Evolutionary conservation across 2,329 filamentous ascomycete genomes (phyloP).

Genomic region (Aspergillus aculeatinus): DNA sequence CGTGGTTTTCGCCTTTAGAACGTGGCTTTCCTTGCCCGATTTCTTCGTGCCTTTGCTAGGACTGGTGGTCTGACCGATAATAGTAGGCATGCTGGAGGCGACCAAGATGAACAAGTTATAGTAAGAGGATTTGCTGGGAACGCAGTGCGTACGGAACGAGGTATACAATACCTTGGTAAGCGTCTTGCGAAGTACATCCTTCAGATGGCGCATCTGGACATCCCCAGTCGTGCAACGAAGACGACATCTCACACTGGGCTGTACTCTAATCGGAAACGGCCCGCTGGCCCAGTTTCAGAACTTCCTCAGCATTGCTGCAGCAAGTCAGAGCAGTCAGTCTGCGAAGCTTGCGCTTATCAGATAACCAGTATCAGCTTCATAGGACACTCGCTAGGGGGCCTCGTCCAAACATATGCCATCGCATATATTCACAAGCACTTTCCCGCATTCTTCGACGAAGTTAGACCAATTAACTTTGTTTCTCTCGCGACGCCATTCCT

Average conservation of each 20-base stretch:
- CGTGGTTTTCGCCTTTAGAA: background rate
- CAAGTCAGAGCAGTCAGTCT: conserved; percentile 44
- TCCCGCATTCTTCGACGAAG: conserved; percentile 81
- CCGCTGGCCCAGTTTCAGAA: conserved; percentile 16
- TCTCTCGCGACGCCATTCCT: conserved; percentile 83
- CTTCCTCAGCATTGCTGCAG: conserved; percentile 37
- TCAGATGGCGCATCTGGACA: conserved; percentile 87
- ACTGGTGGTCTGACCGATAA: background rate
- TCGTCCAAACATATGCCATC: conserved; percentile 90
- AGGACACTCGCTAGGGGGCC: conserved; percentile 83
- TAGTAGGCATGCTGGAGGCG: background rate
- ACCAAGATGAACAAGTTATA: conserved; percentile 70
- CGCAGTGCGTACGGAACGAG: conserved; percentile 84
- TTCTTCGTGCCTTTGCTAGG: background rate
- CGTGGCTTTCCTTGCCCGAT: background rate
- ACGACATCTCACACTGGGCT: conserved; percentile 49
- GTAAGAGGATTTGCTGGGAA: conserved; percentile 90
- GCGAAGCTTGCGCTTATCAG: conserved; percentile 62
- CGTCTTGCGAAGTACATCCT: conserved; percentile 88
- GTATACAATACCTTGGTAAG: conserved; percentile 96
- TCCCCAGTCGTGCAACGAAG: conserved; percentile 56
- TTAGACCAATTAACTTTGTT: conserved; percentile 88
- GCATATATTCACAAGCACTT: conserved; percentile 97
- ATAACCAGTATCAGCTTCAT: conserved; percentile 96
- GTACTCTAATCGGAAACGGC: conserved; percentile 45